phyloP scores from a whole-genome alignment of 2,329 filamentous ascomycete species.

The Dryadomyces sulphureus region DNA sequence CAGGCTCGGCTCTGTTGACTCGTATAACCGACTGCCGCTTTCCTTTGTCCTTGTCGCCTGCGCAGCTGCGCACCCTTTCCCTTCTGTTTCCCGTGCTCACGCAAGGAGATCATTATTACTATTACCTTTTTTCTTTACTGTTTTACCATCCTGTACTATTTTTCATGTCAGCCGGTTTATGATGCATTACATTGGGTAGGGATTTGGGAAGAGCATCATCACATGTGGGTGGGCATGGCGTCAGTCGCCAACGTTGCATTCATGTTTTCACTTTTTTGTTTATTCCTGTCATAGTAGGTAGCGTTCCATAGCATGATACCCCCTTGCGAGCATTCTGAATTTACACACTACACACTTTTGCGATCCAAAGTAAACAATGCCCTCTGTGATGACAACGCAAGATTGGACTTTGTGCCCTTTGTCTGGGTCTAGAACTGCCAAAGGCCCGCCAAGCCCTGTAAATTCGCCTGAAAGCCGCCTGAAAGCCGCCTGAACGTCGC shows the following conservation, averaged over 20 bases:
- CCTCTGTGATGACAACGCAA: background rate
- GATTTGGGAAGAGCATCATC: background rate
- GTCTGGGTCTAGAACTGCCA: too few species aligned
- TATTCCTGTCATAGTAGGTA: background rate
- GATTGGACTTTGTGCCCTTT: too few species aligned
- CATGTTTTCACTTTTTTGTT: background rate
- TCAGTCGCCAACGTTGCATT: background rate
- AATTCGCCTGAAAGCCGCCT: too few species aligned
- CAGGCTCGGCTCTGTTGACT: background rate
- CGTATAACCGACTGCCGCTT: background rate
- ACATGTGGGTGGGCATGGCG: background rate
- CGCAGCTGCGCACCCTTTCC: background rate
- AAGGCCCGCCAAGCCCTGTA: too few species aligned
- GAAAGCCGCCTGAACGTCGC: too few species aligned
- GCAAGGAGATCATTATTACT: background rate
- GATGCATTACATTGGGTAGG: background rate
- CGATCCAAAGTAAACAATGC: background rate
- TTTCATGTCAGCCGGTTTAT: background rate
- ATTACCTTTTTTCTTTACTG: background rate
- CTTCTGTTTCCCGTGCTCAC: constrained; percentile 1
- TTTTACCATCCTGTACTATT: background rate
- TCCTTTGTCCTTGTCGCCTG: background rate
- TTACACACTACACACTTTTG: background rate
- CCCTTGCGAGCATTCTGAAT: background rate
- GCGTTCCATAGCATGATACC: constrained; percentile 2